Percentiles rank a stretch among this genome's conserved stretches.
These are phyloP conservation scores for Chytriomyces sp. DNA, from an alignment of 192 early-diverging fungal genomes.

Conservation along the genomic window DNA sequence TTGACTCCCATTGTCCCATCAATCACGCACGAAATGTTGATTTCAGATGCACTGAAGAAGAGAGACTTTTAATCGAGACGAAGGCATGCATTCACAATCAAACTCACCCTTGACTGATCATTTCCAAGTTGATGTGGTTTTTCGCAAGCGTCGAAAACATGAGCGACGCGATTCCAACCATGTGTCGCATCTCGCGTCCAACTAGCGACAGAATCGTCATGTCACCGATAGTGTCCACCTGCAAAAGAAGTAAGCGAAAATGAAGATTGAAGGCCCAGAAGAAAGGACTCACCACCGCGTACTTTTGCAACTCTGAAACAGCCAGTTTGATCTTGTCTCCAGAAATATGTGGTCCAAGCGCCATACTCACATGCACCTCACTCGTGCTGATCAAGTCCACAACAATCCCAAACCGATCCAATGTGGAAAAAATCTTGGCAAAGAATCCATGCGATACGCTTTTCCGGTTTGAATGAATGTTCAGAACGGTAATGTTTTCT, in stretches of 20 bases:
- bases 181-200: conserved; percentile 94
- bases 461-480: conserved; percentile 97
- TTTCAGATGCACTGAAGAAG: conserved; percentile 75
- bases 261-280: background rate
- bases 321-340: conserved; percentile 74
- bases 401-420: conserved; percentile 86
- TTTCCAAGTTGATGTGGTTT: conserved; percentile 94
- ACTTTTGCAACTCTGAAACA: conserved; percentile 75
- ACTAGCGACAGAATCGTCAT: conserved; percentile 97
- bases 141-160: conserved; percentile 93
- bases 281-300: conserved; percentile 68
- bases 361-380: conserved; percentile 89
- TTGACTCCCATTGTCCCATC: conserved; percentile 68
- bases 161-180: conserved; percentile 91
- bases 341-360: conserved; percentile 52
- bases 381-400: conserved; percentile 92
- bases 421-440: conserved; percentile 89
- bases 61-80: background rate
- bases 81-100: background rate
- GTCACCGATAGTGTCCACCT: conserved; percentile 81
- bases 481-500: conserved; percentile 92
- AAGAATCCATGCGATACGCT: conserved; percentile 96
- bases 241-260: background rate
- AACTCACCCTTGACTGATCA: conserved; percentile 91
- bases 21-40: conserved; percentile 98